Evolutionary conservation across 495 filamentous ascomycete species (phyloP), one percentile per base, ranked within the genome.

Genomic region (Tuber indicum): DNA sequence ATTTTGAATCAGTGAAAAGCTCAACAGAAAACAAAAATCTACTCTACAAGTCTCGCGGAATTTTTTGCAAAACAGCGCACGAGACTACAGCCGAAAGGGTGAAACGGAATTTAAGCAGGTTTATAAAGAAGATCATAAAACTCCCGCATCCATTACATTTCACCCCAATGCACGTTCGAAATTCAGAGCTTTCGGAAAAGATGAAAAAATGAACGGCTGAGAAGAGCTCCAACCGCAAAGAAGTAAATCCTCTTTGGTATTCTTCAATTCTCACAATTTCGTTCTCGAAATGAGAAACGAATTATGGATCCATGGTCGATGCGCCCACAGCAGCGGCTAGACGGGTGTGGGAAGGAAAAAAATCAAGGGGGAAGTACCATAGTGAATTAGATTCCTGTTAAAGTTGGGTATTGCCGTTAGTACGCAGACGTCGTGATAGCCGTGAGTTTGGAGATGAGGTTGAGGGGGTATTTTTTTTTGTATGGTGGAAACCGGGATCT

Each of bases 11-110:
- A 83, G 82, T 81, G 82, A 83, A 83, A 79, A 75, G 76, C 79
- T 79, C 81, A 81, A 79, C 77, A 79, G 71, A 94, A 91, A 94
- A 91, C 94, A 95, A 90, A 91, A 87, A 94, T 97, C 92, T 96
- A 75, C 82, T 83, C 82, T 83, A 83, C 42, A 76, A 83, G 79
- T 83, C 82, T 83, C 76, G 75, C 52, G 58, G 76, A 72, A 78
- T 75, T 76, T 81, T 81, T 76, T 75, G 73, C 73, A 75, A 81
- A 82, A 75, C 74, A 79, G 76, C 81, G 58, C 76, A 76, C 74
- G 81, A 82, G 81, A 82, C 81, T 82, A 82, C 75, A 82, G 81
- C 81, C 81, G 73, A 72, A 72, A 49, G 46, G 41, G 71, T 71
- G 71, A 80, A 78, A 78, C 76, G 43, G 43, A 73, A 52, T 26